A percentile compares a stretch with the other conserved stretches of the same genome.
Conservation (phyloP, 768 basidiomycete species). For the Pleurotus tuber-regium region DNA sequence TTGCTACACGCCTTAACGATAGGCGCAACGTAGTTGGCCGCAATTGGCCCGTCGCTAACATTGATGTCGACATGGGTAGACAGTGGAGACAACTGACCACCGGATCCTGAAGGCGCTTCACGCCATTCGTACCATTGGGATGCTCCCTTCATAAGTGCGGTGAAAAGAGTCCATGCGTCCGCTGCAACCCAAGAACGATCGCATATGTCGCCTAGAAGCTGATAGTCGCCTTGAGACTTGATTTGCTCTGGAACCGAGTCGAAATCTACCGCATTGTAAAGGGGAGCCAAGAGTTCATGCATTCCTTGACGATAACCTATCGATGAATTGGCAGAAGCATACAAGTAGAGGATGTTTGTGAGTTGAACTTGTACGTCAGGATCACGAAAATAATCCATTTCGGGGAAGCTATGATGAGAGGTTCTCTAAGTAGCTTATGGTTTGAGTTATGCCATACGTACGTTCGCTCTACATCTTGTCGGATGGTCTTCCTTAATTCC, state of each 20-base stretch:
- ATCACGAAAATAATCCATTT: constrained; percentile 86
- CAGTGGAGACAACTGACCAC: constrained; percentile 28
- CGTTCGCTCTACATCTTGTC: constrained; percentile 96
- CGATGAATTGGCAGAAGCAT: constrained; percentile 71
- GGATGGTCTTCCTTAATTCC: constrained; percentile 85
- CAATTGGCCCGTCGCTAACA: constrained; percentile 42
- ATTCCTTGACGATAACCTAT: constrained; percentile 96
- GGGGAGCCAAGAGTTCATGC: constrained; percentile 92
- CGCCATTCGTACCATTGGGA: constrained; percentile 81
- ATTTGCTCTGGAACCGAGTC: constrained; percentile 58
- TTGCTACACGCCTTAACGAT: constrained; percentile 82
- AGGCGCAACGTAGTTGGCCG: constrained; percentile 74
- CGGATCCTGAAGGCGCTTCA: constrained; percentile 32
- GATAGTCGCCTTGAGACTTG: constrained; percentile 27
- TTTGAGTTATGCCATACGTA: constrained; percentile 37
- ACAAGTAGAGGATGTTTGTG: constrained; percentile 86
- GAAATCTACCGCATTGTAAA: constrained; percentile 80
- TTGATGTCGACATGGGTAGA: constrained; percentile 43
- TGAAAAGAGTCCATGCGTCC: constrained; percentile 86
- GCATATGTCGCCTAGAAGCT: constrained; percentile 56
- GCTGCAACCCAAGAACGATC: constrained; percentile 71
- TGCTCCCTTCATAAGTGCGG: constrained; percentile 71
- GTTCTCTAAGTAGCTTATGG: constrained; percentile 10
- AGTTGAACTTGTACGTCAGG: constrained; percentile 72
- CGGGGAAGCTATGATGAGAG: constrained; percentile 90